Conservation (phyloP, 2,329 filamentous ascomycete genomes). For the Colletotrichum lindemuthianum region DNA sequence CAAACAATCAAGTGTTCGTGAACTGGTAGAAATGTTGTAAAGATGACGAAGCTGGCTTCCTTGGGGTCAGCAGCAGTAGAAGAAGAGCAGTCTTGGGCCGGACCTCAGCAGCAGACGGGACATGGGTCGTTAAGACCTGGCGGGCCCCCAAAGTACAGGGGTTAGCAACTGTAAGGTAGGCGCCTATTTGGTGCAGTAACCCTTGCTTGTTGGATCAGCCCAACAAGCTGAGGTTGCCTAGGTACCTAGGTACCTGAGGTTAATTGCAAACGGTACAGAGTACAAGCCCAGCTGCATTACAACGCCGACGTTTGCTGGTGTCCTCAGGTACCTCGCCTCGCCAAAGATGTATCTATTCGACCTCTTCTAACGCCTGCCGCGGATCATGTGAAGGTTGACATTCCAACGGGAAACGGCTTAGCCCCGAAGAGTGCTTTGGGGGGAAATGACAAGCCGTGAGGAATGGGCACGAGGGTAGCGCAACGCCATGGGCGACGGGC, state of each 20-base stretch:
- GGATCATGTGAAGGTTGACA: constrained; percentile 36
- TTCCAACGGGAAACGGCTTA: not conserved
- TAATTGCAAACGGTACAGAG: constrained; percentile 1
- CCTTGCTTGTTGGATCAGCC: constrained; percentile 33
- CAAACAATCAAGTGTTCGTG: too few species aligned
- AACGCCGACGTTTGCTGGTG: constrained; percentile 13
- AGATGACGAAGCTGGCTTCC: constrained; percentile 32
- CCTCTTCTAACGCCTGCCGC: not conserved
- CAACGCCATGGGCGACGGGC: constrained; percentile 7
- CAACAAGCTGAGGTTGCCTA: constrained; percentile 29
- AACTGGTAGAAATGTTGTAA: constrained; percentile 12
- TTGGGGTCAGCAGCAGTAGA: constrained; percentile 6
- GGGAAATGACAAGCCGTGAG: too few species aligned
- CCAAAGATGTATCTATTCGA: too few species aligned
- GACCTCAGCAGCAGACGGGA: not conserved
- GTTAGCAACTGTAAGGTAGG: not conserved
- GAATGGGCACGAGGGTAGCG: too few species aligned
- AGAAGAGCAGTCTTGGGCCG: constrained; percentile 10
- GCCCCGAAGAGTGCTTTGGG: constrained; percentile 5
- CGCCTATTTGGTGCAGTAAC: not conserved
- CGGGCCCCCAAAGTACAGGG: constrained; percentile 1
- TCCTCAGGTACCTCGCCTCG: not conserved
- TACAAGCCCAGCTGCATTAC: constrained; percentile 8
- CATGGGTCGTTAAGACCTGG: constrained; percentile 18
- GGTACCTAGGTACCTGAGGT: not conserved